Base-by-base conservation (phyloP, 495 filamentous ascomycete genomes). In the Penicillium atrosanguineum region DNA sequence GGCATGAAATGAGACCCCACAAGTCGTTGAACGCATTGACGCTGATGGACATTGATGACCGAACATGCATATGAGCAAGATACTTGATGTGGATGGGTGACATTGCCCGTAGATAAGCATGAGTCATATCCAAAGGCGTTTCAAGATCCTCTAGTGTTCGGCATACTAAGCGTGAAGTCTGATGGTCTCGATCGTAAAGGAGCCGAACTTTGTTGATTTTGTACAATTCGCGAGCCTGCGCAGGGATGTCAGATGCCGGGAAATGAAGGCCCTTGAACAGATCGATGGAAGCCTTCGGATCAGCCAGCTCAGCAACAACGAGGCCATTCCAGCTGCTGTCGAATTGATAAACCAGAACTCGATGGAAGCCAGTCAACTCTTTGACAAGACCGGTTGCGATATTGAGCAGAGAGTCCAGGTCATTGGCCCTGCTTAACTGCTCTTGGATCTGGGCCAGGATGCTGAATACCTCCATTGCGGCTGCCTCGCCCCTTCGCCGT, bases 281-380 rank as follows among this genome's bases (percentile, higher is more conserved):
- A 65, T 96, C 90, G 50, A 87, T 87, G 0, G 90, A 91, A n/a
- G 82, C 81, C 26, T 80, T 68, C 4, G 87, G 84, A 62, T 97
- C 89, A 19, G 95, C 86, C 12, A 96, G 68, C 63, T 96, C 93
- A 0, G 90, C 88, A 34, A 96, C 91, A 2, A 96, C 91, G 41
- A 83, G 82, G 0, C 91, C 91, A 64, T 95, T 95, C 75, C 85
- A 93, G 3, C 75, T 65, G 40, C 82, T 76, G 65, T 97, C 92
- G 56, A 96, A 97, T 61, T 95, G 91, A 68, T 96, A 96, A 15
- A 97, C 80, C 87, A 96, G 88, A 9, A 96, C 88, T 2, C 91
- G 88, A 60, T 96, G 91, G 59, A 97, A 97, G 0, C 92, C 91
- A 0, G 90, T 95, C 26, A 97, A 67, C 55, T 96, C 91, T 62